Evolutionary conservation across 2,329 filamentous ascomycete genomes (phyloP), one percentile per base, ranked within the genome.

Genomic region (Diaporthe citriasiana): DNA sequence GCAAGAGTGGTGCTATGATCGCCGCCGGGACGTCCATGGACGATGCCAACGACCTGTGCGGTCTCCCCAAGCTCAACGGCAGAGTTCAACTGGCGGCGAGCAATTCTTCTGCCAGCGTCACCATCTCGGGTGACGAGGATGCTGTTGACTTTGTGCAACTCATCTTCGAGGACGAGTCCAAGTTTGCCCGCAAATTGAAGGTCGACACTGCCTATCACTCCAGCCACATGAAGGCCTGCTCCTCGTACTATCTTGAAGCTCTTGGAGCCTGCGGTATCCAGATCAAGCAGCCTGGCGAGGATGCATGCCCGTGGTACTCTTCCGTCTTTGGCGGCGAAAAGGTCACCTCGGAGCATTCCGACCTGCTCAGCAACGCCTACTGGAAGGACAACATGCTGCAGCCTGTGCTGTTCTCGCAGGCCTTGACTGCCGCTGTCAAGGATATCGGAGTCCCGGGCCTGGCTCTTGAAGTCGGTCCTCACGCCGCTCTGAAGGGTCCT

Each of bases 131-230:
- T 7, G 78, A 80, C 63, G 40, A 42, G 2, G 78, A 80, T 38
- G 80, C 80, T 3, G 77, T 85, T 4, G 71, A 76, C 0, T 73
- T 80, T 9, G 73, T 79, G 0, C 72, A 78, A 70, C 73, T 65
- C 2, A 42, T 81, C 0, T 73, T 82, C 0, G 74, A 79, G 1
- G 78, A 78, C 8, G 74, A 77, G 27, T 76, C 77, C 40, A 77
- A 78, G 9, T 82, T 84, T 63, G 74, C 78, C 1, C 75, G 82
- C 4, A 50, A 73, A 0, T 78, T 87, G 0, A 78, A 80, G 25
- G 82, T 85, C 3, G 82, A 84, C 70, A 82, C 73, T 7, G 85
- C 85, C 0, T 86, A 86, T 63, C 82, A 84, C 72, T 84, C 83
- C 1, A 79, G 80, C 40, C 82, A 84, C 56, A 85, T 85, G 82